phyloP scores from a whole-genome alignment of 2,329 filamentous ascomycete genomes.

The Chaetomiaceae sp. region DNA sequence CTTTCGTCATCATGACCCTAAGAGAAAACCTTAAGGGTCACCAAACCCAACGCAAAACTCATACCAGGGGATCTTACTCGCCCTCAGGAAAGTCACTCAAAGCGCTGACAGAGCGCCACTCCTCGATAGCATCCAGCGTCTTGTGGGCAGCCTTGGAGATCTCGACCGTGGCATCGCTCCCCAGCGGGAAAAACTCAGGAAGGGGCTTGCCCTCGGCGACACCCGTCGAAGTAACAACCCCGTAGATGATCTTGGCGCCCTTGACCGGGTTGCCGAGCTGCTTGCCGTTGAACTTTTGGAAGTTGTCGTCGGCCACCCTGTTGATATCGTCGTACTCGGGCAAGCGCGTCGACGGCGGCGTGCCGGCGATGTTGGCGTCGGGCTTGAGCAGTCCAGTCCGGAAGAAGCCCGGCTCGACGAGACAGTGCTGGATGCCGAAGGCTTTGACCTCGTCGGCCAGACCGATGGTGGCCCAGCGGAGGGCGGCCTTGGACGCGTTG shows the following conservation, averaged over 20 bases:
- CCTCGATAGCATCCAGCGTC: constrained; percentile 8
- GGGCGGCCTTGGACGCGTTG: constrained; percentile 14
- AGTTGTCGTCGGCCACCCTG: neutral
- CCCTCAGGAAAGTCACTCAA: constrained; percentile 8
- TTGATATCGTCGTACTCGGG: constrained; percentile 12
- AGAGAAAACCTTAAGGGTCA: too few species aligned
- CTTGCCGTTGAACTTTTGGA: constrained; percentile 7
- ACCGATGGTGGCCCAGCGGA: neutral
- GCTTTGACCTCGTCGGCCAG: constrained; percentile 12
- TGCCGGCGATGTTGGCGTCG: constrained; percentile 8
- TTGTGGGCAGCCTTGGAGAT: constrained; percentile 6
- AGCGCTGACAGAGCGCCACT: constrained; percentile 6
- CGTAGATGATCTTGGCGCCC: constrained; percentile 11
- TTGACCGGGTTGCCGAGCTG: constrained; percentile 15
- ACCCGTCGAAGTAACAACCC: constrained; percentile 13
- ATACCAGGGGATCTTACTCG: too few species aligned
- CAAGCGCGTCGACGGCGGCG: neutral
- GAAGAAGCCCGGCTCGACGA: constrained; percentile 17
- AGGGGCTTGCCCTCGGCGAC: constrained; percentile 9
- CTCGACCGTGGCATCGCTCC: constrained; percentile 9
- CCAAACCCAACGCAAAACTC: too few species aligned
- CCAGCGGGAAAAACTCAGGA: constrained; percentile 7
- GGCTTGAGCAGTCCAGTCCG: constrained; percentile 16
- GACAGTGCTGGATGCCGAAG: constrained; percentile 14
- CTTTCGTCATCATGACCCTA: too few species aligned